phyloP scores from a whole-genome alignment of 352 stramenopile genomes.

The Plasmopara halstedii region DNA sequence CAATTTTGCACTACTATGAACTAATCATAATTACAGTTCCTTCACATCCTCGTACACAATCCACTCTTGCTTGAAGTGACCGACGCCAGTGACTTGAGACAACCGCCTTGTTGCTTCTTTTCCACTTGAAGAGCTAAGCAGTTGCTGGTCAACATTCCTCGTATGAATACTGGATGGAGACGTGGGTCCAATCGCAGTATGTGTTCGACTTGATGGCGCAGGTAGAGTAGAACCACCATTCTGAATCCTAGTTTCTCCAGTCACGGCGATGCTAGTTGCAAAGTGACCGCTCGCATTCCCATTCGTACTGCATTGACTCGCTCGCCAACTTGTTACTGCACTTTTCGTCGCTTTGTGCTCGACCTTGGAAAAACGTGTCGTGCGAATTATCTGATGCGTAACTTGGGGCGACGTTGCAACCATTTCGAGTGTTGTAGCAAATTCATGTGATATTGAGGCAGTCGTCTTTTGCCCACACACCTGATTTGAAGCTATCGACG shows the following conservation, averaged over 20 bases:
- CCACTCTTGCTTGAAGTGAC: neutral
- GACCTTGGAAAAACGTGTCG: conserved; percentile 11
- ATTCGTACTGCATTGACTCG: conserved; percentile 6
- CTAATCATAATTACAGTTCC: too few species aligned
- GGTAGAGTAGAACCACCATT: conserved; percentile 7
- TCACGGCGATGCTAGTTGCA: neutral
- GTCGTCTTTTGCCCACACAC: conserved; percentile 8
- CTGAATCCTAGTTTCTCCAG: conserved; percentile 1
- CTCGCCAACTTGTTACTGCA: conserved; percentile 12
- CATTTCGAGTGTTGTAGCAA: conserved; percentile 10
- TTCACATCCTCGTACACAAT: conserved; percentile 1
- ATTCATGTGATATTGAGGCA: conserved; percentile 11
- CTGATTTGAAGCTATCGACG: conserved; percentile 2
- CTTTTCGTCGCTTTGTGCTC: conserved; percentile 8
- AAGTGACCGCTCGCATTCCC: neutral
- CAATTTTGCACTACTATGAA: too few species aligned
- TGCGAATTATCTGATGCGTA: conserved; percentile 16
- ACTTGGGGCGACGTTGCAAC: conserved; percentile 12
- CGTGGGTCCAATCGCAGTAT: conserved; percentile 5
- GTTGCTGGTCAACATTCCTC: conserved; percentile 15
- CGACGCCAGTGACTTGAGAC: neutral
- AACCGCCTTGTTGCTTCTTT: conserved; percentile 14
- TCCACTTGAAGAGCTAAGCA: conserved; percentile 19
- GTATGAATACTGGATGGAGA: conserved; percentile 9
- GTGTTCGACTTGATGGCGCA: conserved; percentile 5